These are phyloP conservation scores for Xylaria sp. DNA, from an alignment of 2,329 filamentous ascomycete species.

Conservation along the genomic window DNA sequence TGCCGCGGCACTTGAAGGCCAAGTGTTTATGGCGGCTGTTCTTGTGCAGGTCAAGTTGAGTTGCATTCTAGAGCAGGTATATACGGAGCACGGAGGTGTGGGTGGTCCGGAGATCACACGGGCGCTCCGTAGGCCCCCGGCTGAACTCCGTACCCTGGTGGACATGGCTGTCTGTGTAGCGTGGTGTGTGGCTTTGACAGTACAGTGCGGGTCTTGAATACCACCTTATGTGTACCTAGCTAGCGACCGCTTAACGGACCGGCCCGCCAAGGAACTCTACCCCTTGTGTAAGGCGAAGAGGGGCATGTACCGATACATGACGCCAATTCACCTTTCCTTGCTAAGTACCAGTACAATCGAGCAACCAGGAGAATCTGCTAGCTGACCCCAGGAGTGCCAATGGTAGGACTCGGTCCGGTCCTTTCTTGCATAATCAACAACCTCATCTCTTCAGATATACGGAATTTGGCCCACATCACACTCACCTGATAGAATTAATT, in stretches of 20 bases:
- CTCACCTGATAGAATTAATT: slow-evolving; percentile 14
- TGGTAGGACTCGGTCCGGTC: not conserved
- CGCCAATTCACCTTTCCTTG: no score
- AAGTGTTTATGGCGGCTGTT: not conserved
- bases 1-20: not conserved
- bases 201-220: not conserved
- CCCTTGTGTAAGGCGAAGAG: not conserved
- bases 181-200: not conserved
- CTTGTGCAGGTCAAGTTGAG: not conserved
- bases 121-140: slow-evolving; percentile 8
- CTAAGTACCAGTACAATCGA: not conserved
- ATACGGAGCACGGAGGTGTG: slow-evolving; percentile 13
- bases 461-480: slow-evolving; percentile 11
- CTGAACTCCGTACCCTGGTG: not conserved
- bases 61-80: slow-evolving; percentile 5
- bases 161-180: not conserved
- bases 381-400: not conserved
- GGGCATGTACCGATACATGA: not conserved
- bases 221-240: not conserved
- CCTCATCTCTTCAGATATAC: not conserved
- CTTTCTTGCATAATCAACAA: not conserved
- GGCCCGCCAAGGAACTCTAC: not conserved
- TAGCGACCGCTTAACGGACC: not conserved
- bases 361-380: not conserved
- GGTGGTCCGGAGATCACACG: slow-evolving; percentile 12